phyloP scores from a whole-genome alignment of 345 rosid species.

The Eucalyptus tenuipes region DNA sequence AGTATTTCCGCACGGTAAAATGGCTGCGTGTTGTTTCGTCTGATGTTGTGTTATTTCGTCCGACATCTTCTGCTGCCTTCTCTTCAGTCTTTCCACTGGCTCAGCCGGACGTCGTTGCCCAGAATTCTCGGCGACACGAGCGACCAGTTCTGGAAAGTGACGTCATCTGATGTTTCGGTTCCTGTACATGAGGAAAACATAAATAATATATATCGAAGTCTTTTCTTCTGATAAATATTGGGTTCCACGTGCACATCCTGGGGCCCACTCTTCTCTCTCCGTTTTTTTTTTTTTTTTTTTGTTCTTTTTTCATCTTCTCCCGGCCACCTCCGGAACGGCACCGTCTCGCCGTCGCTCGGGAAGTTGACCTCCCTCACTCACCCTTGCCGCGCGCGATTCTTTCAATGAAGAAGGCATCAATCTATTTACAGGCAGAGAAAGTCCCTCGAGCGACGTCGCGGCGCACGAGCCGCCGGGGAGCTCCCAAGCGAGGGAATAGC shows the following conservation, averaged over 20 bases:
- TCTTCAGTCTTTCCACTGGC: neutral
- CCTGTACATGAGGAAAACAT: neutral
- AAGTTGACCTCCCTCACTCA: neutral
- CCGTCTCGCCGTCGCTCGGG: neutral
- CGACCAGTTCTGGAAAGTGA: neutral
- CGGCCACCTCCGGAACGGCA: neutral
- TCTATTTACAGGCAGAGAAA: conserved; percentile 43
- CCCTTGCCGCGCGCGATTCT: neutral
- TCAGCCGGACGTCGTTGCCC: neutral
- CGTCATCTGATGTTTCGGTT: neutral
- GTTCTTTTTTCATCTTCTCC: neutral
- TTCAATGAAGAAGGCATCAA: conserved; percentile 1
- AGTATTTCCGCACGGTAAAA: neutral
- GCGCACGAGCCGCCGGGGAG: conserved; percentile 48
- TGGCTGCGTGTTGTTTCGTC: neutral
- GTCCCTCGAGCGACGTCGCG: conserved; percentile 23
- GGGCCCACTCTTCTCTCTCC: neutral
- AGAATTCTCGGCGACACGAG: neutral
- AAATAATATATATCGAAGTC: neutral
- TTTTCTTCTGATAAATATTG: neutral
- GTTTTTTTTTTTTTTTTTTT: fast-evolving
- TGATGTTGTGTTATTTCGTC: neutral
- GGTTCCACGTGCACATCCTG: neutral
- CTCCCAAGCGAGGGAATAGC: conserved; percentile 54
- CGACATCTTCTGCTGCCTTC: neutral